phyloP scores from a whole-genome alignment of 306 rosid species.

The Vigna angularis region DNA sequence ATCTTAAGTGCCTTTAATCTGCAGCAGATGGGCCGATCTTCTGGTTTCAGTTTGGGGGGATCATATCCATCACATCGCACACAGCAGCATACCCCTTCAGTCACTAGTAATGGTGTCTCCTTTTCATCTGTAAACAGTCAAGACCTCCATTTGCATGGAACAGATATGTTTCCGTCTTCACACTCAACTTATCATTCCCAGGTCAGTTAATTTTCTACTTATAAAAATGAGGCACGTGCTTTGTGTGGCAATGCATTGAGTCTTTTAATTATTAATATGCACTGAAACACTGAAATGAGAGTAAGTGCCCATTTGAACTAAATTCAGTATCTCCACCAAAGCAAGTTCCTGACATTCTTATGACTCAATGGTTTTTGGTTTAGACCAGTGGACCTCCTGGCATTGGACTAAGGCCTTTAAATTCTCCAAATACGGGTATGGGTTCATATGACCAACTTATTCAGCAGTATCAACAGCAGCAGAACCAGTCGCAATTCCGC shows the following conservation, averaged over 20 bases:
- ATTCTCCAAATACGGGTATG: constrained; percentile 83
- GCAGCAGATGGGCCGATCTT: constrained; percentile 86
- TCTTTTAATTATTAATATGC: background rate
- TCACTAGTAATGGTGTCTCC: constrained; percentile 69
- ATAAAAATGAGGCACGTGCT: background rate
- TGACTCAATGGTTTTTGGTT: constrained; percentile 29
- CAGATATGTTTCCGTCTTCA: constrained; percentile 88
- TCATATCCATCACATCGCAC: constrained; percentile 80
- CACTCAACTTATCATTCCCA: constrained; percentile 90
- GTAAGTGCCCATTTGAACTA: background rate
- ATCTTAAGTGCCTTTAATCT: constrained; percentile 41
- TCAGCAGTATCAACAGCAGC: constrained; percentile 91
- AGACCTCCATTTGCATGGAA: constrained; percentile 88
- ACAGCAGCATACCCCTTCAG: constrained; percentile 89
- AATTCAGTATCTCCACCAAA: background rate
- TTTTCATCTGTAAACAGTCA: constrained; percentile 89
- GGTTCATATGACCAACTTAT: constrained; percentile 86
- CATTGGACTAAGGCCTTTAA: constrained; percentile 87
- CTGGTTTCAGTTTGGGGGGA: constrained; percentile 86
- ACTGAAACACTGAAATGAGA: background rate
- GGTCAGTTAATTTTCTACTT: constrained; percentile 56
- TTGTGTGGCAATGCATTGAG: background rate
- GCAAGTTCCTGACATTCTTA: constrained; percentile 37
- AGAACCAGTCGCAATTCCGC: constrained; percentile 86
- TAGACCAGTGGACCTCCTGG: constrained; percentile 97